Percentiles rank a stretch among this genome's conserved stretches.
Conservation (phyloP, 306 rosid species). For the Herpetospermum pedunculosum region DNA sequence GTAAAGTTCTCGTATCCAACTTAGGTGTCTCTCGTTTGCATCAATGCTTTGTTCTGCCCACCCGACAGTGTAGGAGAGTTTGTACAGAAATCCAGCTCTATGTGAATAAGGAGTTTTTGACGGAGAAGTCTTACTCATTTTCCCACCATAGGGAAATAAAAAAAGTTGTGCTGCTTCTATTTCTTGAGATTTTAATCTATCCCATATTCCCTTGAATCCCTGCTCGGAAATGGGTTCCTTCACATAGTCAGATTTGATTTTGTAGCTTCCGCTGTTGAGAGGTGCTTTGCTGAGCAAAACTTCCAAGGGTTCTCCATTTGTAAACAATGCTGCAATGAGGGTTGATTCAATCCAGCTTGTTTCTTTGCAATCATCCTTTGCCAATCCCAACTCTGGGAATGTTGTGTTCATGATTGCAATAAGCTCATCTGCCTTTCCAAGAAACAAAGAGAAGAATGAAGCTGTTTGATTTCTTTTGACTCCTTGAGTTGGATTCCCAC, state of each 20-base stretch:
- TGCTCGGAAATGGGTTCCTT: slow-evolving; percentile 34
- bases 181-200: slow-evolving; percentile 25
- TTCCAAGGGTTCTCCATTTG: slow-evolving; percentile 23
- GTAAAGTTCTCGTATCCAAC: background rate
- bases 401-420: slow-evolving; percentile 24
- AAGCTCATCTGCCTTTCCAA: slow-evolving; percentile 29
- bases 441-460: slow-evolving; percentile 25
- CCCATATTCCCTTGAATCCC: slow-evolving; percentile 34
- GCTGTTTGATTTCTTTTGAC: slow-evolving; percentile 18
- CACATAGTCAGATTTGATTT: slow-evolving; percentile 62
- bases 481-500: slow-evolving; percentile 16
- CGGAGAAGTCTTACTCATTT: slow-evolving; percentile 40
- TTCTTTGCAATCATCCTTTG: slow-evolving; percentile 29
- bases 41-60: slow-evolving; percentile 30
- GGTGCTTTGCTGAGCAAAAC: slow-evolving; percentile 30
- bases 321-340: slow-evolving; percentile 25
- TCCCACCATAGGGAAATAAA: slow-evolving; percentile 65
- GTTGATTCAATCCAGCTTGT: slow-evolving; percentile 67
- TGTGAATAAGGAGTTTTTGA: slow-evolving; percentile 52
- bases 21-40: background rate
- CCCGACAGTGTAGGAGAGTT: background rate
- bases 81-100: slow-evolving; percentile 31
- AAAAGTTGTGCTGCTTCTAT: slow-evolving; percentile 26
- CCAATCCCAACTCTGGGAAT: slow-evolving; percentile 49
- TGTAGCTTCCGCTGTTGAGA: slow-evolving; percentile 26